Percentiles rank a stretch among this genome's conserved stretches.
phyloP scores from a whole-genome alignment of 2,329 filamentous ascomycete genomes.

The Sporothrix humicola region DNA sequence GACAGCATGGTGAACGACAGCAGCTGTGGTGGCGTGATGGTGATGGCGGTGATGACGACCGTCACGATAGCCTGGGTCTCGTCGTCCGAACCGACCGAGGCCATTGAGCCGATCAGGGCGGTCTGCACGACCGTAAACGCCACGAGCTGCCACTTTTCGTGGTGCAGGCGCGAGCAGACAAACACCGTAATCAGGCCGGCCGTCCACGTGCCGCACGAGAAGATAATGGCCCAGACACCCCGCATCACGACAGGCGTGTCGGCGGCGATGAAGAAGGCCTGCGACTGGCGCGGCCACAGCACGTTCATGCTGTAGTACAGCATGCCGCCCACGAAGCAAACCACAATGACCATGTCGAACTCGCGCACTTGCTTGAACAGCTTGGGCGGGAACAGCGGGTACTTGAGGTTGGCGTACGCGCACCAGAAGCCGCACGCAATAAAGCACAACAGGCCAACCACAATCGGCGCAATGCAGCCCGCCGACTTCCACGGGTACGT shows the following conservation, averaged over 20 bases:
- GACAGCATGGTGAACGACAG: conserved; percentile 47
- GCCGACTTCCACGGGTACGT: conserved; percentile 43
- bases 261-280: conserved; percentile 51
- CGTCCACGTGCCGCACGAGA: conserved; percentile 43
- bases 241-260: conserved; percentile 38
- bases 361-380: conserved; percentile 40
- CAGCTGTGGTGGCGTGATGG: conserved; percentile 45
- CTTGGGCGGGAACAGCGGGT: conserved; percentile 44
- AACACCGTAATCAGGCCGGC: conserved; percentile 43
- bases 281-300: conserved; percentile 45
- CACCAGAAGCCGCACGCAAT: conserved; percentile 44
- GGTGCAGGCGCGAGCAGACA: conserved; percentile 43
- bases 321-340: conserved; percentile 45
- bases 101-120: conserved; percentile 46
- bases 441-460: conserved; percentile 42
- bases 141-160: conserved; percentile 48
- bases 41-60: conserved; percentile 43
- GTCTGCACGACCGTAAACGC: conserved; percentile 45
- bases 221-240: conserved; percentile 43
- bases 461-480: conserved; percentile 43
- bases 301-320: conserved; percentile 45
- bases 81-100: conserved; percentile 44
- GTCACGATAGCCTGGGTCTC: conserved; percentile 46
- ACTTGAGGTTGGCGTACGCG: conserved; percentile 40
- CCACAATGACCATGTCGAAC: conserved; percentile 43